Base-by-base conservation (phyloP, 2,329 filamentous ascomycete genomes). In the Helicocarpus griseus region DNA sequence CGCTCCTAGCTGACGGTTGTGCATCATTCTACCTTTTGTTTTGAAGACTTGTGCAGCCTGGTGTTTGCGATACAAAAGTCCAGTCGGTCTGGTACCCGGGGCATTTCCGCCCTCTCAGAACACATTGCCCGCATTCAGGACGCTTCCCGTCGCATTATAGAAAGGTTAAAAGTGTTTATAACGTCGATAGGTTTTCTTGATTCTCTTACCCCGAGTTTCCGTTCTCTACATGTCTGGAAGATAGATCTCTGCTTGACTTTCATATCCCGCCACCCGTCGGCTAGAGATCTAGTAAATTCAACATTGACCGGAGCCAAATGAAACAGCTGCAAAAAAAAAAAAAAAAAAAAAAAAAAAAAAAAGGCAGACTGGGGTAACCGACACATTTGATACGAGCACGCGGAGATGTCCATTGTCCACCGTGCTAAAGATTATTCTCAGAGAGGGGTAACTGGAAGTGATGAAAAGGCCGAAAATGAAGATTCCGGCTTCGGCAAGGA, bases 101-200 rank as follows among this genome's bases (percentile, higher is more conserved):
- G 40, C 62, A 65, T 11, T 52, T 28, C 29, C 56, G 54, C 17
- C 60, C 55, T 5, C 56, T 60, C 17, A 57, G 43, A 14, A 52
- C 21, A 48, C 61, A 63, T 47, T 64, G 62, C 21, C 53, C 56
- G 48, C 62, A 64, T 24, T 26, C 54, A 2, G 62, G 62, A 11
- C 41, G 55, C 22, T 62, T 63, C 39, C 61, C 61, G 54, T 62
- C 61, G 41, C 61, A 62, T 57, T 62, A 21, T 14, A 52, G 24
- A 43, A 9, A 47, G 14, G 28, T 7, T 11, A 21, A 19, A 36
- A 17, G 11, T n/a, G n/a, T n/a, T n/a, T n/a, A n/a, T n/a, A n/a
- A n/a, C n/a, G n/a, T n/a, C n/a, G n/a, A n/a, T n/a, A n/a, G n/a
- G n/a, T n/a, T n/a, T n/a, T n/a, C n/a, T n/a, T n/a, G n/a, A n/a